Evolutionary conservation across 768 basidiomycete species (phyloP), one percentile per base, ranked within the genome.

Genomic region (Jaapia argillacea): DNA sequence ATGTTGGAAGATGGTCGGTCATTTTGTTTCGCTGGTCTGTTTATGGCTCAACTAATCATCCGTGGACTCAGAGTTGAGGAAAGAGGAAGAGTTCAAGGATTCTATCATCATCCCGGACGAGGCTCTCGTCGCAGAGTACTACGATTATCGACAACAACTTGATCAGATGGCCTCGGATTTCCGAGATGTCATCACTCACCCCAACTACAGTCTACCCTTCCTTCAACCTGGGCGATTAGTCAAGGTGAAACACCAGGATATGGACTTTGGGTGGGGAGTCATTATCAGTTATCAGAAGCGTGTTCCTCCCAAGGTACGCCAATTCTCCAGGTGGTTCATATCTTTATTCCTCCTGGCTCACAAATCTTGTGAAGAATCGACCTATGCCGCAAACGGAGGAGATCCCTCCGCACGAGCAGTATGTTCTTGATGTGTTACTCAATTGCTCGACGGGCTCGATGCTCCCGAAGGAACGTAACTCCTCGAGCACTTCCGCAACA

Each of bases 211-310:
- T n/a, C 62, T 98, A 21, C 92, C 93, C 0, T 98, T 97, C 73
- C 69, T 99, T 7, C 85, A 96, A 55, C 71, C 81, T 18, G 96
- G 96, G 24, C 81, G 96, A 3, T 69, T 98, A n/a, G 86, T 98
- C 39, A 86, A 85, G 55, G 75, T 99, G 53, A 85, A 85, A 57
- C 75, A 96, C 58, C 77, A 82, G 49, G 81, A 85, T 28, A 65
- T 81, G 12, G 86, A 99, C 62, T 98, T 94, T 60, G 94, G 94
- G 6, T 98, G 96, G 96, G 94, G 94, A 28, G 77, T 91, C 35
- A 77, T 98, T 41, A 75, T 97, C 56, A 93, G 91, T 58, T 97
- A 81, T 55, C 82, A 87, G 58, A 96, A 96, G 61, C 78, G 92
- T 0, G 52, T 81, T 18, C 77, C 81, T n/a, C 74, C 85, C 13